Conservation (phyloP, 306 rosid species). For the Begonia fuchsioides region DNA sequence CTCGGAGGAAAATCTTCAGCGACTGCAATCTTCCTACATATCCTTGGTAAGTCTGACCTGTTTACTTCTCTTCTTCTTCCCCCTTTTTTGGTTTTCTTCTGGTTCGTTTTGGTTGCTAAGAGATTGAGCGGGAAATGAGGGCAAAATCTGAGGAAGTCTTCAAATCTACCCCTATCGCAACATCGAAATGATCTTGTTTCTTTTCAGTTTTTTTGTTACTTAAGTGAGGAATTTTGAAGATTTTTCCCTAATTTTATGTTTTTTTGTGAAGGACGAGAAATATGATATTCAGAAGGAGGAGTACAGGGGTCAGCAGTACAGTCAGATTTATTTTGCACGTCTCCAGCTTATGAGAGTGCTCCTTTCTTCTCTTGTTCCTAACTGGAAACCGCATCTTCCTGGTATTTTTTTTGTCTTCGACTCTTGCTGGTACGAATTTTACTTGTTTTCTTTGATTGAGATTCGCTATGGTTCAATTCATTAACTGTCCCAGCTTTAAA, state of each 20-base stretch:
- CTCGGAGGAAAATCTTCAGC: constrained; percentile 22
- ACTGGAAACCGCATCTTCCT: constrained; percentile 60
- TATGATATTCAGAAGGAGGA: constrained; percentile 50
- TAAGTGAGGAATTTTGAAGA: no score
- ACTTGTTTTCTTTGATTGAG: no score
- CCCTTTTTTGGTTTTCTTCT: neutral
- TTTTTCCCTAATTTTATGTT: no score
- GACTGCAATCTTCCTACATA: constrained; percentile 38
- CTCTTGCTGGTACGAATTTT: neutral
- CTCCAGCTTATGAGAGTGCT: constrained; percentile 78
- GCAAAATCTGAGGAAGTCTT: neutral
- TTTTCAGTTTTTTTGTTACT: no score
- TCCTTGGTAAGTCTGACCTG: constrained; percentile 22
- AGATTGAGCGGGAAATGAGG: neutral
- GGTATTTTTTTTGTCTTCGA: constrained; percentile 21
- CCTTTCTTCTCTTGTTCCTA: constrained; percentile 48
- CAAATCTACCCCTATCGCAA: neutral
- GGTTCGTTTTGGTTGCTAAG: constrained; percentile 1
- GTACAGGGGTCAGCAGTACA: constrained; percentile 73
- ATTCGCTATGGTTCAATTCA: no score
- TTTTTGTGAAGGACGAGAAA: constrained; percentile 38
- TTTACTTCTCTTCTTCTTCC: neutral
- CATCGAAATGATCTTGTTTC: no score
- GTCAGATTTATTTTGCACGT: constrained; percentile 78
- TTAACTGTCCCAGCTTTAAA: no score